Conservation (phyloP, 2,329 filamentous ascomycete species). For the Epichloe brachyelytri region DNA sequence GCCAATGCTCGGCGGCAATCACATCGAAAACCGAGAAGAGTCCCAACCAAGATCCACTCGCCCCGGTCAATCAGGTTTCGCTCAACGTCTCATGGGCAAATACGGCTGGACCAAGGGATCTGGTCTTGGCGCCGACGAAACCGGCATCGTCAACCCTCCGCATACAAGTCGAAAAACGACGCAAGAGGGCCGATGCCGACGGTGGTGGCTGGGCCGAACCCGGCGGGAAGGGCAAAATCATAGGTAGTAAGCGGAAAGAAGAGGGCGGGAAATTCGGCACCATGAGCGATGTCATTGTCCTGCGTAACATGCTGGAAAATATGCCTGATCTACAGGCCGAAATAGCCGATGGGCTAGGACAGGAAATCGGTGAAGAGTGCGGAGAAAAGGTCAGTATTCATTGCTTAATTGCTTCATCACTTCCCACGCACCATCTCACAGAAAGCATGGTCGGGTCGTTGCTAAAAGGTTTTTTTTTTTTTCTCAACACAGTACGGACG, state of each 20-base stretch:
- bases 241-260: constrained; percentile 55
- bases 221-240: constrained; percentile 61
- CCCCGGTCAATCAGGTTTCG: constrained; percentile 75
- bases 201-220: constrained; percentile 66
- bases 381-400: constrained; percentile 49
- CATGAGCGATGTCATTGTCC: constrained; percentile 72
- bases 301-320: constrained; percentile 75
- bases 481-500: constrained; percentile 53
- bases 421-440: background rate
- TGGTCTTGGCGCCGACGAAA: constrained; percentile 69
- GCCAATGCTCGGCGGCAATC: constrained; percentile 33
- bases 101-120: constrained; percentile 86
- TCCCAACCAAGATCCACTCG: constrained; percentile 42
- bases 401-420: background rate
- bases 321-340: constrained; percentile 67
- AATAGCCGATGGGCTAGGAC: constrained; percentile 61
- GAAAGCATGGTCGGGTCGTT: too few species aligned
- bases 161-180: constrained; percentile 75
- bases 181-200: constrained; percentile 65
- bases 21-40: constrained; percentile 20
- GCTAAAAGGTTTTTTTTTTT: too few species aligned
- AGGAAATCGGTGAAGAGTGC: constrained; percentile 94
- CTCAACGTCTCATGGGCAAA: constrained; percentile 78
- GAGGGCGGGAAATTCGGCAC: constrained; percentile 44
- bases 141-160: constrained; percentile 76